Conservation (phyloP, 2,329 filamentous ascomycete genomes). For the Ceratocystis alfenasii region DNA sequence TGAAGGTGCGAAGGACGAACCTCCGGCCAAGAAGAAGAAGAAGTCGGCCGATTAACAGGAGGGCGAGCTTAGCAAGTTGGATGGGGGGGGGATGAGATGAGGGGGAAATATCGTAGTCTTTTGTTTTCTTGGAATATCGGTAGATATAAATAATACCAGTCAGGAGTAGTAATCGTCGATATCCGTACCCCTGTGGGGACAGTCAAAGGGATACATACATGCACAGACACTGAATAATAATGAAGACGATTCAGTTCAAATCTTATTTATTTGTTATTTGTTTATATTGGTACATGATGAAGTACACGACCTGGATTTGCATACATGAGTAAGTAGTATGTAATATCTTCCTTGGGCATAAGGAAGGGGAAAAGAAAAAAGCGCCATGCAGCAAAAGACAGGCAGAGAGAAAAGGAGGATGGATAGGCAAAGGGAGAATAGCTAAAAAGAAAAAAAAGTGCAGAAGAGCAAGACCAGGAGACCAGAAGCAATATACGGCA, state of each 20-base stretch:
- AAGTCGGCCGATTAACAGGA: slow-evolving; percentile 28
- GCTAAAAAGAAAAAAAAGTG: background rate
- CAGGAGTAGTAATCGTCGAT: background rate
- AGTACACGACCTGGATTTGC: background rate
- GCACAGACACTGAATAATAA: background rate
- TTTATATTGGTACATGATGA: slow-evolving; percentile 3
- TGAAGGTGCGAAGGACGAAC: slow-evolving; percentile 34
- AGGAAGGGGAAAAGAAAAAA: slow-evolving; percentile 6
- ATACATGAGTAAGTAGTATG: background rate
- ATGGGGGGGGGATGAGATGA: slow-evolving; percentile 21
- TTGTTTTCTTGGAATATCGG: background rate
- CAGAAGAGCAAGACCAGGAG: background rate
- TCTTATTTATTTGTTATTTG: background rate
- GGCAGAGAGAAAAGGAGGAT: background rate
- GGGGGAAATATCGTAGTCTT: slow-evolving; percentile 5
- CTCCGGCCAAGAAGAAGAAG: slow-evolving; percentile 43
- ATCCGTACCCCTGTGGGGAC: background rate
- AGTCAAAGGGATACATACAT: background rate
- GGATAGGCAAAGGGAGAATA: background rate
- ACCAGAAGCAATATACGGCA: slow-evolving; percentile 1
- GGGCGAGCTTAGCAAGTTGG: background rate
- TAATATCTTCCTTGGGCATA: slow-evolving; percentile 18
- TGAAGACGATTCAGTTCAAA: background rate
- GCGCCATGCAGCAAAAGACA: background rate
- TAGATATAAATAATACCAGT: slow-evolving; percentile 1